phyloP scores from a whole-genome alignment of 2,329 filamentous ascomycete species.

The Sporothrix protearum region DNA sequence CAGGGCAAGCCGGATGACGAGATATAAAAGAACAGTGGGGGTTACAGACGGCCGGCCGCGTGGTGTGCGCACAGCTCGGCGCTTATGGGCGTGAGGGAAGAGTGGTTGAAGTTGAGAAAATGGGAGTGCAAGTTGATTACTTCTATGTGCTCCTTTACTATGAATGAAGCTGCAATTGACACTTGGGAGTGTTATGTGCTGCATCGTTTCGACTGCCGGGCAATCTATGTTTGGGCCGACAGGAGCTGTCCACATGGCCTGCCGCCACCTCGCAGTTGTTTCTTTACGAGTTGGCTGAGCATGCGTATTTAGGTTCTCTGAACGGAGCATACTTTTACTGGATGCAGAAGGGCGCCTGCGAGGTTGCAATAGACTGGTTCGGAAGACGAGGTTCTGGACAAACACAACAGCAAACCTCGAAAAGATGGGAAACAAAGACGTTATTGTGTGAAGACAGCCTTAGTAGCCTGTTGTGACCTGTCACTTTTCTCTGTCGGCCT shows the following conservation, averaged over 20 bases:
- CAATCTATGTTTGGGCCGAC: background rate
- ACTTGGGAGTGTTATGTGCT: background rate
- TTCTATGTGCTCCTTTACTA: background rate
- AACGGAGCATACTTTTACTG: background rate
- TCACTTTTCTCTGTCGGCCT: constrained; percentile 16
- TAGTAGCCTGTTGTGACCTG: constrained; percentile 7
- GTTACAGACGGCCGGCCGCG: background rate
- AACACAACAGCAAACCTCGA: background rate
- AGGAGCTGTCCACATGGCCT: background rate
- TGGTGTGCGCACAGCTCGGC: background rate
- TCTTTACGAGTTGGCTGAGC: background rate
- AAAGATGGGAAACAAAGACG: background rate
- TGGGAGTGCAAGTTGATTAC: background rate
- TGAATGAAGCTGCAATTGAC: background rate
- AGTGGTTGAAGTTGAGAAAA: background rate
- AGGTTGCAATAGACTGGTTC: background rate
- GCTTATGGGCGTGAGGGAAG: background rate
- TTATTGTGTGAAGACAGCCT: background rate
- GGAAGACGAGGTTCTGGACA: background rate
- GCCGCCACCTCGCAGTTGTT: background rate
- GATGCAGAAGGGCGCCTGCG: background rate
- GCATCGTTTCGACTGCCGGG: constrained; percentile 3
- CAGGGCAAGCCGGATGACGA: constrained; percentile 2
- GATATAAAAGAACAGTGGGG: background rate
- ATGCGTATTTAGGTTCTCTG: background rate